Evolutionary conservation across 768 basidiomycete species (phyloP), one percentile per base, ranked within the genome.

Genomic region (Harrya chromipes): DNA sequence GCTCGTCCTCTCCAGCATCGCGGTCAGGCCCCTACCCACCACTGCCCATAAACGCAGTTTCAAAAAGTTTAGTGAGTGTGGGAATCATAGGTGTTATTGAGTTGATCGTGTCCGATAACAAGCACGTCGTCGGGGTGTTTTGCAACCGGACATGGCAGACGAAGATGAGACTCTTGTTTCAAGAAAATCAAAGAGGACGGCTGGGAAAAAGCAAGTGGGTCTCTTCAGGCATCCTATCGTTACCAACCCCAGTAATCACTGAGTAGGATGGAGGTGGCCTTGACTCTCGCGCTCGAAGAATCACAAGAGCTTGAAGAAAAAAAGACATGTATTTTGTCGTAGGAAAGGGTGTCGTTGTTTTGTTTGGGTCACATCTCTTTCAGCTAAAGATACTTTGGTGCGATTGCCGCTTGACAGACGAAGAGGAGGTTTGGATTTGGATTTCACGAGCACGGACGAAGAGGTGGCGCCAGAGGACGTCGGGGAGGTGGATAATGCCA

Each of bases 371-470:
- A 7, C 16, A 14, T 29, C 31, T 20, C 3, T 37, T 17, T 23
- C 42, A 6, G 9, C 40, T 38, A 2, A 38, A 3, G 23, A 3
- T 23, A 23, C 35, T 6, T 13, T 37, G 44, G 4, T 5, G 17
- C 16, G 29, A 45, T 40, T 23, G 23, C 23, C 23, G 19, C 14
- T 33, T 14, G 43, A 4, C 46, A 90, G 90, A 88, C 44, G 90
- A 94, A 56, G n/a, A n/a, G n/a, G 90, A 91, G 59, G 64, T 85
- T 89, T 90, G 50, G 89, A 78, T 55, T n/a, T n/a, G n/a, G n/a
- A n/a, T n/a, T n/a, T n/a, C n/a, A n/a, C n/a, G 54, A 88, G 85
- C 55, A 92, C 90, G 0, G 90, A 92, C 50, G 89, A 89, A 37
- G 80, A 77, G 48, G 71, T 64, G 33, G 74, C 67, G 2, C 76